These are phyloP conservation scores for Blastobotrys chiropterorum DNA, from an alignment of 805 yeast genomes.

Conservation along the genomic window DNA sequence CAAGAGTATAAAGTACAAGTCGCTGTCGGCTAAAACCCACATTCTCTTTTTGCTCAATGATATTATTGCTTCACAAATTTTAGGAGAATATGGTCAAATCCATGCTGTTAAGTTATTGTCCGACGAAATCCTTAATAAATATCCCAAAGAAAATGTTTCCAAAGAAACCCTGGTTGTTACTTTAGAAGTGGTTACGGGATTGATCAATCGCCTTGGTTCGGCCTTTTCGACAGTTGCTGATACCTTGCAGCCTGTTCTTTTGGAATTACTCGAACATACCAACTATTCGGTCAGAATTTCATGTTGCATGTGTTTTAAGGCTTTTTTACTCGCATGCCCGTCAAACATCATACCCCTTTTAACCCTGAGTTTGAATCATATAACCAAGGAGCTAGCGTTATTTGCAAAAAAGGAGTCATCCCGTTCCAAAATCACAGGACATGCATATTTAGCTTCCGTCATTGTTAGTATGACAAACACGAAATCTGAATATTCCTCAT, in stretches of 20 bases:
- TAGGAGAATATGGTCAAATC: slow-evolving; percentile 28
- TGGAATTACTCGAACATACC: slow-evolving; percentile 13
- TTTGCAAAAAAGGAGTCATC: slow-evolving; percentile 15
- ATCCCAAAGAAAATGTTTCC: slow-evolving; percentile 18
- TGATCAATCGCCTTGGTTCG: slow-evolving; percentile 26
- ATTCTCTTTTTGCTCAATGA: slow-evolving; percentile 22
- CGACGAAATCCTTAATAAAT: slow-evolving; percentile 20
- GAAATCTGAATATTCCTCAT: slow-evolving; percentile 37
- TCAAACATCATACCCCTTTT: slow-evolving; percentile 20
- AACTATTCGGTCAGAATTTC: slow-evolving; percentile 15
- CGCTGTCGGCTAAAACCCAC: slow-evolving; percentile 22
- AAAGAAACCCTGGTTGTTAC: slow-evolving; percentile 21
- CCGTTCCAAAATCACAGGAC: slow-evolving; percentile 22
- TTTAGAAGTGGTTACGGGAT: slow-evolving; percentile 17
- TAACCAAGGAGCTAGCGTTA: slow-evolving; percentile 21
- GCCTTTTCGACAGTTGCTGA: slow-evolving; percentile 22
- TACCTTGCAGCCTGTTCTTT: slow-evolving; percentile 9
- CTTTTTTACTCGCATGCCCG: slow-evolving; percentile 20
- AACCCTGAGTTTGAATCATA: slow-evolving; percentile 15
- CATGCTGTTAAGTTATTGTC: slow-evolving; percentile 20
- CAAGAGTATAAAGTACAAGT: slow-evolving; percentile 11
- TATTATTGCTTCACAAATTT: slow-evolving; percentile 21
- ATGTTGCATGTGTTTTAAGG: slow-evolving; percentile 12
- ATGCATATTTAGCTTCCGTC: slow-evolving; percentile 25
- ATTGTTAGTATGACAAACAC: slow-evolving; percentile 23